Conservation (phyloP, 1,284 basidiomycete species). For the Sporisorium exsertum region DNA sequence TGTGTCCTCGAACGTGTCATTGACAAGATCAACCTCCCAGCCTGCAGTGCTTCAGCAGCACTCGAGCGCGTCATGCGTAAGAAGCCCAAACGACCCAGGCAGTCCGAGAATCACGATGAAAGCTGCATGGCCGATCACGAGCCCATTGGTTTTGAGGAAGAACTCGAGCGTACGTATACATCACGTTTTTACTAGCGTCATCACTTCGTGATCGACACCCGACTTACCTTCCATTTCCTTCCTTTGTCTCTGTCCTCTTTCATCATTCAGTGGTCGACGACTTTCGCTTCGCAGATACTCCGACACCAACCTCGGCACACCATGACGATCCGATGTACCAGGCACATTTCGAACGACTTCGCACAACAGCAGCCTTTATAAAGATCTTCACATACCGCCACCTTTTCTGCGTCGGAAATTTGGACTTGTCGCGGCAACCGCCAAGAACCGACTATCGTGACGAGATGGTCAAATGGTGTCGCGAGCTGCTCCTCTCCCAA, state of each 20-base stretch:
- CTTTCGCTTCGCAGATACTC: conserved; percentile 44
- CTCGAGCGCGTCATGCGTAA: conserved; percentile 49
- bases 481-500: conserved; percentile 48
- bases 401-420: conserved; percentile 40
- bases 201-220: neutral
- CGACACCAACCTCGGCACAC: conserved; percentile 38
- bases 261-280: conserved; percentile 26
- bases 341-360: conserved; percentile 43
- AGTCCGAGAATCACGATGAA: conserved; percentile 45
- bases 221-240: neutral
- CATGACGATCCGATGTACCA: conserved; percentile 49
- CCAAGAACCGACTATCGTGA: conserved; percentile 48
- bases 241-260: neutral
- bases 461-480: conserved; percentile 54
- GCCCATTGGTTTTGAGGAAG: conserved; percentile 44
- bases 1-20: conserved; percentile 52
- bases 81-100: conserved; percentile 47
- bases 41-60: conserved; percentile 44
- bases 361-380: conserved; percentile 50
- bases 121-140: conserved; percentile 55
- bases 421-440: conserved; percentile 37
- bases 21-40: conserved; percentile 54
- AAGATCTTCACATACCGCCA: conserved; percentile 51
- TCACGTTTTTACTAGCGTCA: neutral
- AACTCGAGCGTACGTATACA: conserved; percentile 31